These are phyloP conservation scores for Plantago coronopus DNA, from an alignment of 305 asterid species.

Conservation along the genomic window DNA sequence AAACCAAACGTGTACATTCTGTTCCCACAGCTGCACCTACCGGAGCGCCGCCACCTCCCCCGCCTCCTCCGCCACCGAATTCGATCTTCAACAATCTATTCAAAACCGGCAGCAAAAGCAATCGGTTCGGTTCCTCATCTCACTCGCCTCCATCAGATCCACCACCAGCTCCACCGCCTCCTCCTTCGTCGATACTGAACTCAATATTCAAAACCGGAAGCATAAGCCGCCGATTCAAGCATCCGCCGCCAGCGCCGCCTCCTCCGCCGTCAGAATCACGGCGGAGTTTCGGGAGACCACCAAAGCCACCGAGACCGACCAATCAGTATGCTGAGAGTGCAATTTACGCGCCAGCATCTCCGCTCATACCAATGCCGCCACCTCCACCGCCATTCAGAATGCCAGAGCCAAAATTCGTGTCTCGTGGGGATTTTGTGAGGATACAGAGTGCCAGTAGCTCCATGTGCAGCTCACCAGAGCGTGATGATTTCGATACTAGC, in stretches of 20 bases:
- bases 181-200: slow-evolving; percentile 62
- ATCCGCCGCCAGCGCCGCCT: slow-evolving; percentile 29
- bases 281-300: slow-evolving; percentile 44
- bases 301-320: slow-evolving; percentile 49
- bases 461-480: slow-evolving; percentile 65
- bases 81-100: slow-evolving; percentile 61
- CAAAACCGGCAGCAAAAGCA: slow-evolving; percentile 55
- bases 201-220: slow-evolving; percentile 50
- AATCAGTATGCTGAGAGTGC: slow-evolving; percentile 28
- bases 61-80: slow-evolving; percentile 60
- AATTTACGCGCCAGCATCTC: slow-evolving; percentile 57
- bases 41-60: slow-evolving; percentile 66
- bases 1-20: slow-evolving; percentile 68
- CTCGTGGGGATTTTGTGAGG: slow-evolving; percentile 52
- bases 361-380: slow-evolving; percentile 55
- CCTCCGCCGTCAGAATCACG: slow-evolving; percentile 32
- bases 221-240: slow-evolving; percentile 54
- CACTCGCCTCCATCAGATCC: slow-evolving; percentile 50
- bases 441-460: slow-evolving; percentile 58
- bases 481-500: slow-evolving; percentile 54
- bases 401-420: slow-evolving; percentile 43
- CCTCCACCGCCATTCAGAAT: slow-evolving; percentile 74
- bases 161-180: slow-evolving; percentile 46
- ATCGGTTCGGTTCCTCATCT: slow-evolving; percentile 36
- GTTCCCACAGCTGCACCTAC: slow-evolving; percentile 39